These are phyloP conservation scores for Sporisorium scitamineum DNA, from an alignment of 1,284 basidiomycete species.

Conservation along the genomic window DNA sequence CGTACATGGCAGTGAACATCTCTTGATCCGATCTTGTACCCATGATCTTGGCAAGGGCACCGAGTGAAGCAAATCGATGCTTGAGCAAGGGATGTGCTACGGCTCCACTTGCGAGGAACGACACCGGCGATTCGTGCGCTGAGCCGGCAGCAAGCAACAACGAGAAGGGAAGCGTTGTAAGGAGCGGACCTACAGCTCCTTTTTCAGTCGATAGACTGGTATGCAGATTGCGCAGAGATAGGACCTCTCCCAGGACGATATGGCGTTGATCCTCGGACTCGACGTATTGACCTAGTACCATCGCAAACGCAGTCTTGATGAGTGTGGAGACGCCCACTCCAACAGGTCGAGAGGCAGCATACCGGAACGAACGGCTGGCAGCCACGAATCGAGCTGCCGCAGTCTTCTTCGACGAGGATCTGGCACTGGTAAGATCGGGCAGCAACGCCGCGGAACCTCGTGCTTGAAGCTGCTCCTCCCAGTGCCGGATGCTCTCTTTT, in stretches of 20 bases:
- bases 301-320: slow-evolving; percentile 21
- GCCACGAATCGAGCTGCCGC: neutral
- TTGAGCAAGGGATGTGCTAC: slow-evolving; percentile 7
- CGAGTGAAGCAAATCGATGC: slow-evolving; percentile 7
- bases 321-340: slow-evolving; percentile 2
- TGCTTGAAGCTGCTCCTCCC: slow-evolving; percentile 5
- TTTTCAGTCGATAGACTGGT: slow-evolving; percentile 8
- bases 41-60: slow-evolving; percentile 7
- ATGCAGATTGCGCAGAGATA: slow-evolving; percentile 14
- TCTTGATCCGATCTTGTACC: slow-evolving; percentile 11
- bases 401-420: neutral
- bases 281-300: slow-evolving; percentile 18
- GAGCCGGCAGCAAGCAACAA: slow-evolving; percentile 1
- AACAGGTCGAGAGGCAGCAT: neutral
- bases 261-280: slow-evolving; percentile 10
- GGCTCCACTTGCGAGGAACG: neutral
- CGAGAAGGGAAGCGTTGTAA: slow-evolving; percentile 20
- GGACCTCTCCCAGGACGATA: slow-evolving; percentile 14
- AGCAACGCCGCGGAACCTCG: slow-evolving; percentile 17
- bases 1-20: slow-evolving; percentile 24
- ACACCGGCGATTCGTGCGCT: neutral
- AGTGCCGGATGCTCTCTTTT: slow-evolving; percentile 3
- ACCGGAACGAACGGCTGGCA: neutral
- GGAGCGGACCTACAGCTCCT: slow-evolving; percentile 21
- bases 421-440: slow-evolving; percentile 13